Base-by-base conservation (phyloP, 371 early-diverging fungal genomes). In the Mucor lusitanicus region DNA sequence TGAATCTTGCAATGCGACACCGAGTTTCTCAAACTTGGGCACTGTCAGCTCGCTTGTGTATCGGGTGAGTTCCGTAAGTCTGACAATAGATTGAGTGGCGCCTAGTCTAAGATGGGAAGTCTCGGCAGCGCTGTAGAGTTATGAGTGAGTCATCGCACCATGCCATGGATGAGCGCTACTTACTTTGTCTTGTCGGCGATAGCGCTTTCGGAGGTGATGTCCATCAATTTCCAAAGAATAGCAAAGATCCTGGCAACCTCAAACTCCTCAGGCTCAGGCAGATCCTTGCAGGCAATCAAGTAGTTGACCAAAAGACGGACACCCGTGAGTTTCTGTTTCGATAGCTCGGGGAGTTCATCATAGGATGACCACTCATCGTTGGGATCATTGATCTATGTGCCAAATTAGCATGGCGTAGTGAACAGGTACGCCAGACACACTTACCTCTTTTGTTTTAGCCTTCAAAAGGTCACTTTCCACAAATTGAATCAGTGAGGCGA, bases 1-100 rank as follows among this genome's bases (percentile, higher is more conserved):
- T 1, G 92, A 83, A 70, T 96, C 96, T 75, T 92, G 92, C 11
- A 88, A 72, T 13, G 82, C 75, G 25, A 90, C 76, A 19, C 87
- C 85, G 33, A 97, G 65, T 23, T 74, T 78, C 63, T 80, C 82
- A 50, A 88, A 86, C 15, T 92, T 86, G 0, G 74, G 33, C 1
- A 84, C 80, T 0, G 84, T 71, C 6, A 94, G 71, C 70, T 85
- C 71, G 40, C 76, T 70, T 30, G 88, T 85, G 64, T 87, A 89
- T 17, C 72, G 71, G 3, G 74, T 67, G 19, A 78, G 67, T 2
- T 84, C 74, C 2, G 91, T 85, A 5, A 96, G 79, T 72, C 90
- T 90, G 37, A 96, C 73, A 55, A 92, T 67, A 7, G 87, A 76
- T 32, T 83, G 73, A 3, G 90, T 88, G 0, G 94, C 94, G 1